Conservation (phyloP, 176 grass and related monocot species). For the Hsuehochloa calcarea region DNA sequence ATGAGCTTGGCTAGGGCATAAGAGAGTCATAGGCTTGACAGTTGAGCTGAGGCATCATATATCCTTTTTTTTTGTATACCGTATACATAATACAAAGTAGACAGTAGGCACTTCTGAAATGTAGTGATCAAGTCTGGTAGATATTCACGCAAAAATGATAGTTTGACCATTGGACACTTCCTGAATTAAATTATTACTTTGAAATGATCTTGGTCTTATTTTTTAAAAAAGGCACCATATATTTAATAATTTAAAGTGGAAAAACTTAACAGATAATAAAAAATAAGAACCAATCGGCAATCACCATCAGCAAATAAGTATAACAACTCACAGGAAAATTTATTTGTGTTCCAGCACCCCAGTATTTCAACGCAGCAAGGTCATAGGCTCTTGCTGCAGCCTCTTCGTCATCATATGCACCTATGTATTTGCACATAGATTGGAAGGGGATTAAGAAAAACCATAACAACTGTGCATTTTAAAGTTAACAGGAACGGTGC, state of each 20-base stretch:
- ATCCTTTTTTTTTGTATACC: background rate
- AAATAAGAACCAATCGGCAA: background rate
- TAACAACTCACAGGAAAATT: constrained; percentile 88
- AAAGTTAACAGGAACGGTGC: background rate
- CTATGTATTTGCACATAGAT: constrained; percentile 42
- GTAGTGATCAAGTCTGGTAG: background rate
- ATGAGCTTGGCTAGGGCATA: background rate
- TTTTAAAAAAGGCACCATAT: background rate
- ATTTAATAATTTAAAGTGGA: background rate
- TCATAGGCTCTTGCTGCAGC: constrained; percentile 99
- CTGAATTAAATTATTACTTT: constrained; percentile 9
- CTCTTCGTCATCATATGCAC: constrained; percentile 99
- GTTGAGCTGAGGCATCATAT: background rate
- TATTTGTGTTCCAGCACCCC: constrained; percentile 97
- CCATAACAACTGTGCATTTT: background rate
- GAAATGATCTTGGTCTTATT: background rate
- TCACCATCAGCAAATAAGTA: background rate
- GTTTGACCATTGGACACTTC: background rate
- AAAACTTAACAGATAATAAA: background rate
- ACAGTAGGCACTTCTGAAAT: background rate
- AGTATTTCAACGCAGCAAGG: constrained; percentile 97
- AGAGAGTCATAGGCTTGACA: background rate
- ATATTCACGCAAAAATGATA: background rate
- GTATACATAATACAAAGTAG: background rate
- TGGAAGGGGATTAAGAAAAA: constrained; percentile 21